A percentile compares a stretch with the other conserved stretches of the same genome.
phyloP scores from a whole-genome alignment of 2,329 filamentous ascomycete species.

The Penicillium griseofulvum region DNA sequence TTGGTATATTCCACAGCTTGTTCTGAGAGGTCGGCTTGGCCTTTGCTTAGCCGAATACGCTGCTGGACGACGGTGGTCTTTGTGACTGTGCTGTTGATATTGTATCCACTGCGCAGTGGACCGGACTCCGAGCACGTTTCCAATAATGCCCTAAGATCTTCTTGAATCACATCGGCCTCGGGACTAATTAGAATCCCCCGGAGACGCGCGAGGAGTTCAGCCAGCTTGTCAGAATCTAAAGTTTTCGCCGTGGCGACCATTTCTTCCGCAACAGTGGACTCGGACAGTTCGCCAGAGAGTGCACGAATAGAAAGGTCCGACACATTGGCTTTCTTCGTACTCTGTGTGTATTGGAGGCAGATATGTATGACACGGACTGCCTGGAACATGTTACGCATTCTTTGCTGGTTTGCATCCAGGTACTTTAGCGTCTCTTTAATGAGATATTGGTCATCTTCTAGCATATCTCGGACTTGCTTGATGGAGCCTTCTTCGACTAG shows the following conservation, averaged over 20 bases:
- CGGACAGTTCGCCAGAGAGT: constrained; percentile 53
- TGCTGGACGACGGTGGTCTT: constrained; percentile 60
- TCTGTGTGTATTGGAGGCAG: constrained; percentile 30
- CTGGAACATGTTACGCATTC: constrained; percentile 39
- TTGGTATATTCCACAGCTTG: constrained; percentile 56
- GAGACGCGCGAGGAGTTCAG: constrained; percentile 41
- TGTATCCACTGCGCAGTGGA: constrained; percentile 70
- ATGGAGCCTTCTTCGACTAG: constrained; percentile 38
- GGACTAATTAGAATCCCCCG: constrained; percentile 34
- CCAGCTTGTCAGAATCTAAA: constrained; percentile 51
- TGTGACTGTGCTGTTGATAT: constrained; percentile 59
- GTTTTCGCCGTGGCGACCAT: constrained; percentile 54
- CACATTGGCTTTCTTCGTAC: constrained; percentile 29
- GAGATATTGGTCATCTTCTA: constrained; percentile 52
- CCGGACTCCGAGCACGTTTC: constrained; percentile 47
- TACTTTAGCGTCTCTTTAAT: constrained; percentile 41
- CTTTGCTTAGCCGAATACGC: constrained; percentile 58
- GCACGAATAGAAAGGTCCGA: constrained; percentile 42
- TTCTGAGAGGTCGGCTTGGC: constrained; percentile 53
- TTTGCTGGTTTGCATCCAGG: constrained; percentile 40
- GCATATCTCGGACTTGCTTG: constrained; percentile 42
- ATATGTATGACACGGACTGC: constrained; percentile 29
- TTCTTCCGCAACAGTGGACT: constrained; percentile 52
- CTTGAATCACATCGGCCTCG: constrained; percentile 43
- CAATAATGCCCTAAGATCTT: constrained; percentile 50